Percentiles rank a stretch among this genome's conserved stretches.
These are phyloP conservation scores for Leccinum ochraceum DNA, from an alignment of 768 basidiomycete species.

Conservation along the genomic window DNA sequence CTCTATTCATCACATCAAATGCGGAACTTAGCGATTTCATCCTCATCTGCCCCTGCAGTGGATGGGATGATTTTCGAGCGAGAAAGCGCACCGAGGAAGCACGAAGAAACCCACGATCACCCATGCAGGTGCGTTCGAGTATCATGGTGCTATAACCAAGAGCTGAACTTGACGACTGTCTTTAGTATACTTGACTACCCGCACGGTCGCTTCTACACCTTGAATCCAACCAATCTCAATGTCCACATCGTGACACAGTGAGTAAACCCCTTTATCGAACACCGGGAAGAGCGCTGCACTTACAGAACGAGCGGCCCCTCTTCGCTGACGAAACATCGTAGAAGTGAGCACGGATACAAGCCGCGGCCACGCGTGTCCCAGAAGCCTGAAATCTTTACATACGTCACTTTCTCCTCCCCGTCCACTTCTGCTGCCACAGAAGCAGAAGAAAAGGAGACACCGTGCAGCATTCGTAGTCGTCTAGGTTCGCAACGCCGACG, in stretches of 20 bases:
- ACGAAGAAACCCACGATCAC: conserved; percentile 10
- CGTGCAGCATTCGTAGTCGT: too few relatives aligned
- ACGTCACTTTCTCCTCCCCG: background rate
- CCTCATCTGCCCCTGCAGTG: conserved; percentile 2
- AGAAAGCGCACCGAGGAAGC: conserved; percentile 15
- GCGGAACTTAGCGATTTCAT: background rate
- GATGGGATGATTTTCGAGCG: conserved; percentile 10
- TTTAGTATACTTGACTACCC: conserved; percentile 13
- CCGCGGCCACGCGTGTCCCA: background rate
- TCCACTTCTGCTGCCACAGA: too few relatives aligned
- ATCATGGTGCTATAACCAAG: too few relatives aligned
- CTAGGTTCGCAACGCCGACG: too few relatives aligned
- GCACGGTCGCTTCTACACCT: conserved; percentile 10
- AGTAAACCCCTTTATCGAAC: background rate
- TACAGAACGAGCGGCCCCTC: conserved; percentile 19
- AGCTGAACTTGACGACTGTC: background rate
- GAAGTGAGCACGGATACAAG: conserved; percentile 11
- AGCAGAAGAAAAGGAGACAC: too few relatives aligned
- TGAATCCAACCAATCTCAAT: conserved; percentile 1
- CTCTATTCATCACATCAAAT: background rate
- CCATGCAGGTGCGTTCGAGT: conserved; percentile 8
- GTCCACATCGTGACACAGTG: conserved; percentile 13
- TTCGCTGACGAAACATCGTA: background rate
- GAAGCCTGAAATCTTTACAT: too few relatives aligned
- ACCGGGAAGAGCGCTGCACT: background rate